A percentile compares a stretch with the other conserved stretches of the same genome.
phyloP scores from a whole-genome alignment of 345 rosid genomes.

The Ceriops zippeliana region DNA sequence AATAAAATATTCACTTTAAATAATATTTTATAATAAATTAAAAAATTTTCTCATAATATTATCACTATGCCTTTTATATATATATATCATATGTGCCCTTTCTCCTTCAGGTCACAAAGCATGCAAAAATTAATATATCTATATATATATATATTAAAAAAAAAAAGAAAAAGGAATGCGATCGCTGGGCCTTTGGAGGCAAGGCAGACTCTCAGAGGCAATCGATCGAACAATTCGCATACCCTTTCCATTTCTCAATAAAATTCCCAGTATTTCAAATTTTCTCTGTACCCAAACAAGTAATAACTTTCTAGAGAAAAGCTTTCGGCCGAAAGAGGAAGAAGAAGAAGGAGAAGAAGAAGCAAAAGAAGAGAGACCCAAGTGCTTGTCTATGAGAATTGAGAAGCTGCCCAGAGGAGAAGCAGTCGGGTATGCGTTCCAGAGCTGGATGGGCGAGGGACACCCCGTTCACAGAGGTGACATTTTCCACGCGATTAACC shows the following conservation, averaged over 20 bases:
- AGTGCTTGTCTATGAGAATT: constrained; percentile 67
- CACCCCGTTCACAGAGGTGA: constrained; percentile 74
- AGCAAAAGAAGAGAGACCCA: constrained; percentile 18
- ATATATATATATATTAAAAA: no score
- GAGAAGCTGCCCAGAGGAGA: constrained; percentile 62
- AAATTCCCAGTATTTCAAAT: constrained; percentile 15
- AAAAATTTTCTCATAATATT: no score
- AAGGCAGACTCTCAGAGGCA: constrained; percentile 39
- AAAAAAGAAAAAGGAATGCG: constrained; percentile 24
- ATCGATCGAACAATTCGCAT: constrained; percentile 47
- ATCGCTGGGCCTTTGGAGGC: constrained; percentile 22
- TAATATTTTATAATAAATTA: no score
- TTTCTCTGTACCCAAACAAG: constrained; percentile 34
- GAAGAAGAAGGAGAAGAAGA: constrained; percentile 2
- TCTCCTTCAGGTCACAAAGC: no score
- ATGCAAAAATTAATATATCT: no score
- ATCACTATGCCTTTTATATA: no score
- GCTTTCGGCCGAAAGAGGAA: constrained; percentile 9
- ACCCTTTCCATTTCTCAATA: constrained; percentile 3
- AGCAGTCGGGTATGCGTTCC: constrained; percentile 68
- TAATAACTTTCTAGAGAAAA: constrained; percentile 8
- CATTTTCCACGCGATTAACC: constrained; percentile 69
- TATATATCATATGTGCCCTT: no score
- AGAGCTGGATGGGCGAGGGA: constrained; percentile 86
- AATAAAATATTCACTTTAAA: background rate